phyloP scores from a whole-genome alignment of 2,329 filamentous ascomycete genomes.

The Hymenotorrendiella dingleyae region DNA sequence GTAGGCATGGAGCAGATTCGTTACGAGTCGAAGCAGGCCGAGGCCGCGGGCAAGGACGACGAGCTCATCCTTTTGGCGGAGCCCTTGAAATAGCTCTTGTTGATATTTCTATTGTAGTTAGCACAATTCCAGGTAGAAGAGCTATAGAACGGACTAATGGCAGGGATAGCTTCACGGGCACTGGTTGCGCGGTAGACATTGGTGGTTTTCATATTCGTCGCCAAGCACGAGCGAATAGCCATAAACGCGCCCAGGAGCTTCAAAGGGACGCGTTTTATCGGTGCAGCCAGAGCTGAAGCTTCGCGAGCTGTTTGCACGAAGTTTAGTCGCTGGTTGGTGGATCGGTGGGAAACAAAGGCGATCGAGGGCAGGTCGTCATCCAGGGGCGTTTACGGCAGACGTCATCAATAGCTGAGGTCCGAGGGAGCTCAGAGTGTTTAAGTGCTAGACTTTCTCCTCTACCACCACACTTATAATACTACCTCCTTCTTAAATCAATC shows the following conservation, averaged over 20 bases:
- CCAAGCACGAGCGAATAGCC: neutral
- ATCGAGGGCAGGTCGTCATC: no score
- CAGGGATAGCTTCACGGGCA: conserved; percentile 75
- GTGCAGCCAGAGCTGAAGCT: no score
- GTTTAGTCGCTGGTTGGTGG: no score
- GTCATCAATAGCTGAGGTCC: no score
- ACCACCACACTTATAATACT: no score
- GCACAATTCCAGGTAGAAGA: neutral
- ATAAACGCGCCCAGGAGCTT: neutral
- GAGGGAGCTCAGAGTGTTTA: no score
- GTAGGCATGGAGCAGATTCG: conserved; percentile 95
- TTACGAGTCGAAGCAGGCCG: conserved; percentile 83
- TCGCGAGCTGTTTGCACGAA: no score
- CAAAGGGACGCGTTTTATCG: no score
- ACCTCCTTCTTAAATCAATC: no score
- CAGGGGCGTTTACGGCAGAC: no score
- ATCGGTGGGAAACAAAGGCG: no score
- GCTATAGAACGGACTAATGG: conserved; percentile 51
- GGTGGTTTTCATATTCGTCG: conserved; percentile 22
- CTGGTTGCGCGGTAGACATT: conserved; percentile 38
- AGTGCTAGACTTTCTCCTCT: no score
- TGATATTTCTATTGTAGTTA: conserved; percentile 65
- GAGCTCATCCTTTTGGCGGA: conserved; percentile 86
- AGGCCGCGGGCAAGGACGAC: conserved; percentile 88
- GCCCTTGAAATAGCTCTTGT: conserved; percentile 88